Conservation (phyloP, 1,284 basidiomycete species). For the Trichosporon coremiiforme region DNA sequence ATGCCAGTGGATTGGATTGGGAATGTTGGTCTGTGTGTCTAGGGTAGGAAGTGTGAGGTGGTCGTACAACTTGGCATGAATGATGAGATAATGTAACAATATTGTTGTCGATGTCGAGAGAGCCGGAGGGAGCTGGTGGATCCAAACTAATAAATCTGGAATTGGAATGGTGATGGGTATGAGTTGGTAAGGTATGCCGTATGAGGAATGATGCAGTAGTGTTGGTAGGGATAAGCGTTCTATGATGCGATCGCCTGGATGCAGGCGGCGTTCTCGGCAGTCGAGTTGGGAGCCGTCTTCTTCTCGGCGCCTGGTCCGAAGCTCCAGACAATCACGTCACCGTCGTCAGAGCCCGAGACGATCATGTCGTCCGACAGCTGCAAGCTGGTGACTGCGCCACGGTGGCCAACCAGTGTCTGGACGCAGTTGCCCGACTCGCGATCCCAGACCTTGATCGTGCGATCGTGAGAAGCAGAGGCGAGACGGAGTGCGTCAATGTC, state of each 20-base stretch:
- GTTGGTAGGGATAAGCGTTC: background rate
- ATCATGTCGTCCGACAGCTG: slow-evolving; percentile 93
- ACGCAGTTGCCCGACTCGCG: slow-evolving; percentile 84
- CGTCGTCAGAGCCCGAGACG: slow-evolving; percentile 73
- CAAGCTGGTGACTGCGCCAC: slow-evolving; percentile 89
- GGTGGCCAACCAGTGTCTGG: slow-evolving; percentile 89
- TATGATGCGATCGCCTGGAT: slow-evolving; percentile 9
- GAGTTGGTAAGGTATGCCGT: background rate
- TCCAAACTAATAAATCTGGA: background rate
- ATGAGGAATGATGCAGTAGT: no score
- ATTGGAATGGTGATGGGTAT: background rate
- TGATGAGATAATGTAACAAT: slow-evolving; percentile 19
- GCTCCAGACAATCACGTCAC: slow-evolving; percentile 66
- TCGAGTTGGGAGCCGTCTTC: background rate
- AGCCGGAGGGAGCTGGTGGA: background rate
- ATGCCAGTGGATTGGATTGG: background rate
- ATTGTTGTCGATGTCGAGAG: slow-evolving; percentile 12
- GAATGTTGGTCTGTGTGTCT: background rate
- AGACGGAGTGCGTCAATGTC: slow-evolving; percentile 89
- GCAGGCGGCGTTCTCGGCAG: background rate
- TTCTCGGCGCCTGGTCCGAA: slow-evolving; percentile 59
- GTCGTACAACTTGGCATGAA: slow-evolving; percentile 16
- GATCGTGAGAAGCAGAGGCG: slow-evolving; percentile 79
- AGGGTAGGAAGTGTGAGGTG: background rate
- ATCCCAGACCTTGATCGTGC: slow-evolving; percentile 73